Conservation (phyloP, 1,139 yeast species). For the Taiozyma sp. region DNA sequence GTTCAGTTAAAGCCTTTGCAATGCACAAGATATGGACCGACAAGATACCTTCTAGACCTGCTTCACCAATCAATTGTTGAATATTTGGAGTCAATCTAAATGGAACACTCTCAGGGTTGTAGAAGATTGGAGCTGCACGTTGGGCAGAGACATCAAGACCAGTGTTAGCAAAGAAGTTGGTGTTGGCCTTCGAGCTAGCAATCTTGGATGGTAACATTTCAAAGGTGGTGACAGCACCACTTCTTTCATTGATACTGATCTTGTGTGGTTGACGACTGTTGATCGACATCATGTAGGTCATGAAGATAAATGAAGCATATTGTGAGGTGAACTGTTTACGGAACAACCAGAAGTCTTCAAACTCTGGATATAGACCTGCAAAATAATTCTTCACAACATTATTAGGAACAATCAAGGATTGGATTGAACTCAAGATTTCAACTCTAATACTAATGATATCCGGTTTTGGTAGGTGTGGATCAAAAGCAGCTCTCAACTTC, state of each 20-base stretch:
- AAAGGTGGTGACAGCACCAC: conserved; percentile 91
- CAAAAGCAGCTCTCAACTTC: conserved; percentile 88
- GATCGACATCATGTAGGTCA: conserved; percentile 93
- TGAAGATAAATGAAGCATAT: conserved; percentile 91
- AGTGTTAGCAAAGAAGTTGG: conserved; percentile 46
- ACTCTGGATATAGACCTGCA: conserved; percentile 61
- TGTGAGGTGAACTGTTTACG: conserved; percentile 93
- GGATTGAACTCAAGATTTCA: conserved; percentile 87
- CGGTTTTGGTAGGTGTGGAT: conserved; percentile 88
- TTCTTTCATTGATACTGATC: conserved; percentile 73
- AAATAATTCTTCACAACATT: conserved; percentile 73
- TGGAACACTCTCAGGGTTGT: conserved; percentile 93
- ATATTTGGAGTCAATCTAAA: conserved; percentile 95
- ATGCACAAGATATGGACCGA: conserved; percentile 82
- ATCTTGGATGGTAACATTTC: conserved; percentile 92
- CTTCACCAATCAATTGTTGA: conserved; percentile 90
- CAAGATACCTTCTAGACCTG: conserved; percentile 86
- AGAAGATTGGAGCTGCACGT: conserved; percentile 81
- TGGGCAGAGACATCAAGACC: conserved; percentile 54
- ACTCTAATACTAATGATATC: conserved; percentile 85
- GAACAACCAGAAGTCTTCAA: conserved; percentile 96
- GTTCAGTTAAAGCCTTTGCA: conserved; percentile 85
- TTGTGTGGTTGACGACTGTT: conserved; percentile 93
- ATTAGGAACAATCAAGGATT: conserved; percentile 80
- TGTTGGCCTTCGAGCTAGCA: conserved; percentile 44